Conservation (phyloP, 1,139 yeast genomes). For the Starmera stellimalicola region DNA sequence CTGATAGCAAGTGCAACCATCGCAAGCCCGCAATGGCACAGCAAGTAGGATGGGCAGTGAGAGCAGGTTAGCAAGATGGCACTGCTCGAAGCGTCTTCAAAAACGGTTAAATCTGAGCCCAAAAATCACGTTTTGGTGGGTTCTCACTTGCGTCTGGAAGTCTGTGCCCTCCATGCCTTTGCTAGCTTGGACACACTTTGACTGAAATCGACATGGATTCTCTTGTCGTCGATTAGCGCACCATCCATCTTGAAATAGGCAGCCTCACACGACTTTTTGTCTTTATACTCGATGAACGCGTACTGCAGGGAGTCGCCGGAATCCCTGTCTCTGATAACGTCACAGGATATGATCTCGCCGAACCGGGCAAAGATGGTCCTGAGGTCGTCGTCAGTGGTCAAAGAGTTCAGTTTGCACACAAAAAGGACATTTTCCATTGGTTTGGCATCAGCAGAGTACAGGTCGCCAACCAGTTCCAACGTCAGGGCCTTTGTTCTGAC, state of each 20-base stretch:
- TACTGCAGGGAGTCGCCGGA: slow-evolving; percentile 46
- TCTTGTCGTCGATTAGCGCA: slow-evolving; percentile 53
- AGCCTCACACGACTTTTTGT: slow-evolving; percentile 39
- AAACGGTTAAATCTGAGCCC: too few species aligned
- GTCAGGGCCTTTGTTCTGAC: slow-evolving; percentile 48
- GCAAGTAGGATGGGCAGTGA: too few species aligned
- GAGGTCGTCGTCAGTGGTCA: slow-evolving; percentile 47
- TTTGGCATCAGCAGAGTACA: slow-evolving; percentile 47
- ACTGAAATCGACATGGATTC: slow-evolving; percentile 60
- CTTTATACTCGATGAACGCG: slow-evolving; percentile 52
- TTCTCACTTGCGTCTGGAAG: too few species aligned
- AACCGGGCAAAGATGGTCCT: slow-evolving; percentile 47
- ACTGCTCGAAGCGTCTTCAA: too few species aligned
- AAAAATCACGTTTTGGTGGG: too few species aligned
- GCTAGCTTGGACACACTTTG: slow-evolving; percentile 35
- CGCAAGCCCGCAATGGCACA: too few species aligned
- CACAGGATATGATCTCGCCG: slow-evolving; percentile 43
- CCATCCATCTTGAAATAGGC: slow-evolving; percentile 55
- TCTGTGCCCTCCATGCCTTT: slow-evolving; percentile 13
- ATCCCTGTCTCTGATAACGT: slow-evolving; percentile 36
- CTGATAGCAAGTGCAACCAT: too few species aligned
- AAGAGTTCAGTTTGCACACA: slow-evolving; percentile 53
- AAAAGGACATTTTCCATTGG: slow-evolving; percentile 57
- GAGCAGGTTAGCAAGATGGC: too few species aligned
- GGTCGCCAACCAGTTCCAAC: slow-evolving; percentile 54